Conservation (phyloP, 257 asterid genomes). For the Cinchona pubescens region DNA sequence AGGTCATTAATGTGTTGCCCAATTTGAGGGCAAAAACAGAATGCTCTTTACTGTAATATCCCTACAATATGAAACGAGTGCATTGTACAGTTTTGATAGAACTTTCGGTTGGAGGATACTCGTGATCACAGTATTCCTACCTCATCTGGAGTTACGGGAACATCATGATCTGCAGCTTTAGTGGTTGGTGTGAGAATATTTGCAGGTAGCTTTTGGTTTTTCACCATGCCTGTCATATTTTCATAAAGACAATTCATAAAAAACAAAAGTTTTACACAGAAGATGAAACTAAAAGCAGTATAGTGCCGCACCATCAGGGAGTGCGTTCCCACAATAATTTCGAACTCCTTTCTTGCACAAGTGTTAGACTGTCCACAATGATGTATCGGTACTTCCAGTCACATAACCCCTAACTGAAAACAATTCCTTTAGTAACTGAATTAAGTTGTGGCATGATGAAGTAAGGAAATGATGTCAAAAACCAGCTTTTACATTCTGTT, state of each 20-base stretch:
- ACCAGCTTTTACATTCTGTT: background rate
- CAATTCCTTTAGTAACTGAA: slow-evolving; percentile 5
- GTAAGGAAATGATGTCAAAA: background rate
- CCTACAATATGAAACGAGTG: background rate
- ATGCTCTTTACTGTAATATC: background rate
- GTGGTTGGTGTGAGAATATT: slow-evolving; percentile 90
- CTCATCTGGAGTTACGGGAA: slow-evolving; percentile 87
- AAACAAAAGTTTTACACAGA: background rate
- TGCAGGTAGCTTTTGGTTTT: slow-evolving; percentile 66
- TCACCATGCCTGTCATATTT: slow-evolving; percentile 62
- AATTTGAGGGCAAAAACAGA: background rate
- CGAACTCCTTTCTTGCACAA: slow-evolving; percentile 70
- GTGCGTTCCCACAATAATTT: slow-evolving; percentile 82
- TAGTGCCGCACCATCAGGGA: slow-evolving; percentile 64
- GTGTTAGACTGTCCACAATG: slow-evolving; percentile 97
- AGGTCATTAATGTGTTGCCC: background rate
- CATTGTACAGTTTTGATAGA: background rate
- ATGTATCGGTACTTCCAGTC: slow-evolving; percentile 97
- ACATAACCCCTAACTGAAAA: slow-evolving; percentile 81
- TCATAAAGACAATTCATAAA: slow-evolving; percentile 10
- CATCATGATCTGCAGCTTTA: slow-evolving; percentile 95
- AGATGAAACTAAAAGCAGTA: background rate
- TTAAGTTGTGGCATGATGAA: background rate
- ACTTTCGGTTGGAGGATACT: background rate
- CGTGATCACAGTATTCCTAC: slow-evolving; percentile 22